Percentiles rank a stretch among this genome's conserved stretches.
Conservation (phyloP, 108 stramenopile species). For the Pseudonitzschia multiseries region DNA sequence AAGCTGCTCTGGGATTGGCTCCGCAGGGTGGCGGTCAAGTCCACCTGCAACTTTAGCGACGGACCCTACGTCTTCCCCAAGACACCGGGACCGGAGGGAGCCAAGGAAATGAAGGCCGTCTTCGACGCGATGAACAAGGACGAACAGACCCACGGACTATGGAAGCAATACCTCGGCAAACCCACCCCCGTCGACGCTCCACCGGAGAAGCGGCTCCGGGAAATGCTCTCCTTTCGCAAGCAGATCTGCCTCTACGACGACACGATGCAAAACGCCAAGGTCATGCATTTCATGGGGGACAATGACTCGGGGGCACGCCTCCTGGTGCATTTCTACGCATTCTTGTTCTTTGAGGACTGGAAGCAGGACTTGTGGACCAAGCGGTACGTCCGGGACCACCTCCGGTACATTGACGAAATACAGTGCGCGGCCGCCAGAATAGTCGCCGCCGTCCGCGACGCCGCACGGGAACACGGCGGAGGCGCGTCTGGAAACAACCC, state of each 20-base stretch:
- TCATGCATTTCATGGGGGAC: slow-evolving; percentile 71
- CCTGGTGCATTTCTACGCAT: slow-evolving; percentile 89
- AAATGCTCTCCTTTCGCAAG: slow-evolving; percentile 54
- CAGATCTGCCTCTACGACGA: slow-evolving; percentile 67
- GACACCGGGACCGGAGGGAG: slow-evolving; percentile 36
- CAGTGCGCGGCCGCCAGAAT: slow-evolving; percentile 87
- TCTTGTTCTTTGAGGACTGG: slow-evolving; percentile 89
- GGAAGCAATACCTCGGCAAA: slow-evolving; percentile 52
- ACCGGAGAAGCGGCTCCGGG: slow-evolving; percentile 58
- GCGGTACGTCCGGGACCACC: slow-evolving; percentile 86
- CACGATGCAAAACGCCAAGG: slow-evolving; percentile 64
- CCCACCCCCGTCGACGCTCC: slow-evolving; percentile 71
- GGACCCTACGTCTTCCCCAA: slow-evolving; percentile 71
- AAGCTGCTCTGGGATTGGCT: slow-evolving; percentile 23
- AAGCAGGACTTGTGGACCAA: slow-evolving; percentile 74
- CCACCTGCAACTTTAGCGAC: slow-evolving; percentile 60
- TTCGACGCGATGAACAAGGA: slow-evolving; percentile 37
- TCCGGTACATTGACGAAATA: slow-evolving; percentile 89
- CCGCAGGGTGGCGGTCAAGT: slow-evolving; percentile 13
- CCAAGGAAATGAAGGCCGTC: slow-evolving; percentile 46
- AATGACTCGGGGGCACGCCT: slow-evolving; percentile 55
- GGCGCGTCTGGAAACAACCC: not conserved
- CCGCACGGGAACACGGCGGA: slow-evolving; percentile 31
- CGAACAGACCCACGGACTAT: slow-evolving; percentile 37
- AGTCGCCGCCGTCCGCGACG: slow-evolving; percentile 65